phyloP scores from a whole-genome alignment of 805 yeast species.

The Allodekkera sacchari region DNA sequence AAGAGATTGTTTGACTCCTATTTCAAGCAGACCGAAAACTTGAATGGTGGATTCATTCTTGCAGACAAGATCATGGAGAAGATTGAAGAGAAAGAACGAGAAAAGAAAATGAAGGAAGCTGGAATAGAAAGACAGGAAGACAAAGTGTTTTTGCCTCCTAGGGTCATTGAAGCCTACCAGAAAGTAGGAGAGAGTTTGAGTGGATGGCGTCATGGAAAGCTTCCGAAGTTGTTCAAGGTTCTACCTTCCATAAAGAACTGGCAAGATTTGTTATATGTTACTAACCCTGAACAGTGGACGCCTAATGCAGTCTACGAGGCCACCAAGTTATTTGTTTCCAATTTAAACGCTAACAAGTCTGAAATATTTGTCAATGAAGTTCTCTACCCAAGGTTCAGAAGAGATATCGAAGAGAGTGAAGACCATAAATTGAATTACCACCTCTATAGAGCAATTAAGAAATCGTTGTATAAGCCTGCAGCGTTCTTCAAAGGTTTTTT shows the following conservation, averaged over 20 bases:
- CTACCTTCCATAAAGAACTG: conserved; percentile 89
- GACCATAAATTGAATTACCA: conserved; percentile 84
- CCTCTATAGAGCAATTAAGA: conserved; percentile 83
- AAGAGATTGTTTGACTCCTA: conserved; percentile 78
- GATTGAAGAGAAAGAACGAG: conserved; percentile 52
- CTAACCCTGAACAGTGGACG: conserved; percentile 91
- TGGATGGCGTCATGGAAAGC: conserved; percentile 89
- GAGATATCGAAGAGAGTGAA: conserved; percentile 62
- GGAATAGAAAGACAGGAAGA: conserved; percentile 39
- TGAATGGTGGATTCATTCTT: conserved; percentile 38
- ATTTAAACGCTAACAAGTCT: conserved; percentile 78
- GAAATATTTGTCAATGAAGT: conserved; percentile 70
- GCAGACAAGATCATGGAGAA: conserved; percentile 94
- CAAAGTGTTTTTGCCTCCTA: conserved; percentile 86
- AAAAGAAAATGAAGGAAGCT: conserved; percentile 16
- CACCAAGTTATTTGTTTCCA: conserved; percentile 87
- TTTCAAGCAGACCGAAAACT: conserved; percentile 29
- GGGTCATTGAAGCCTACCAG: conserved; percentile 90
- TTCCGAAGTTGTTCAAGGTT: conserved; percentile 94
- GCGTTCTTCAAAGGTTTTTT: conserved; percentile 96
- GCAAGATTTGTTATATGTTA: conserved; percentile 91
- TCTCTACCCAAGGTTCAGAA: conserved; percentile 63
- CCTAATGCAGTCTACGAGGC: conserved; percentile 94
- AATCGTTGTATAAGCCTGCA: conserved; percentile 91
- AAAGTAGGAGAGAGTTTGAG: conserved; percentile 83